phyloP scores from a whole-genome alignment of 345 rosid species.

The Hevea brasiliensis region DNA sequence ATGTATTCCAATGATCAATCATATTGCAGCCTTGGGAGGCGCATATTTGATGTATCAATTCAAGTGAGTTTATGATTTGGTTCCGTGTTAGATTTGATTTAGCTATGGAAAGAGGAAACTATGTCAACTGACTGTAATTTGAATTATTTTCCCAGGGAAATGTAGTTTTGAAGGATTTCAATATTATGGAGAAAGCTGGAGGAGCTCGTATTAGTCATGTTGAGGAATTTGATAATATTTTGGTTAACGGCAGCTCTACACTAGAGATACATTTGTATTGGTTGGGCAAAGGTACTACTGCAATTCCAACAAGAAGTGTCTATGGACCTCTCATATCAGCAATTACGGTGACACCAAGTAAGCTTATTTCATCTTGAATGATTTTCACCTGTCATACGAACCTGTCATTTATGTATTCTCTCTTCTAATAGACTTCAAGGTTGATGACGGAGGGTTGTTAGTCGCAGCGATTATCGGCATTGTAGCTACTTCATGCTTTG shows the following conservation, averaged over 20 bases:
- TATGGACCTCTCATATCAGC: constrained; percentile 93
- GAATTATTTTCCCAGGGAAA: constrained; percentile 48
- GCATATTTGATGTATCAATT: constrained; percentile 71
- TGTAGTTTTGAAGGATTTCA: constrained; percentile 49
- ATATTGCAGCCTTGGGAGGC: constrained; percentile 62
- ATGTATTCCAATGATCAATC: constrained; percentile 52
- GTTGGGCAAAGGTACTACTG: constrained; percentile 78
- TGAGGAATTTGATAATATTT: constrained; percentile 30
- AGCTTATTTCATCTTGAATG: constrained; percentile 20
- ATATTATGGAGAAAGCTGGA: constrained; percentile 70
- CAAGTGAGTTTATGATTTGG: constrained; percentile 49
- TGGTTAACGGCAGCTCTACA: constrained; percentile 61
- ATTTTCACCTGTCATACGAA: not conserved
- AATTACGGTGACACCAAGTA: constrained; percentile 70
- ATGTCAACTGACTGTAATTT: not conserved
- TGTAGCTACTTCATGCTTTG: constrained; percentile 47
- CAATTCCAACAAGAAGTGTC: constrained; percentile 61
- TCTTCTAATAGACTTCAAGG: constrained; percentile 57
- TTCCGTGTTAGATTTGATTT: not conserved
- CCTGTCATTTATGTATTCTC: not conserved
- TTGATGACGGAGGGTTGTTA: constrained; percentile 51
- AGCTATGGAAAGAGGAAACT: not conserved
- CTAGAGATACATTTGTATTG: constrained; percentile 74
- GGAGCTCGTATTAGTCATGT: constrained; percentile 53
- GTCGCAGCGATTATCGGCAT: constrained; percentile 70